Evolutionary conservation across 2,329 filamentous ascomycete species (phyloP), one percentile per base, ranked within the genome.

Genomic region (Hypoxylon sp.): DNA sequence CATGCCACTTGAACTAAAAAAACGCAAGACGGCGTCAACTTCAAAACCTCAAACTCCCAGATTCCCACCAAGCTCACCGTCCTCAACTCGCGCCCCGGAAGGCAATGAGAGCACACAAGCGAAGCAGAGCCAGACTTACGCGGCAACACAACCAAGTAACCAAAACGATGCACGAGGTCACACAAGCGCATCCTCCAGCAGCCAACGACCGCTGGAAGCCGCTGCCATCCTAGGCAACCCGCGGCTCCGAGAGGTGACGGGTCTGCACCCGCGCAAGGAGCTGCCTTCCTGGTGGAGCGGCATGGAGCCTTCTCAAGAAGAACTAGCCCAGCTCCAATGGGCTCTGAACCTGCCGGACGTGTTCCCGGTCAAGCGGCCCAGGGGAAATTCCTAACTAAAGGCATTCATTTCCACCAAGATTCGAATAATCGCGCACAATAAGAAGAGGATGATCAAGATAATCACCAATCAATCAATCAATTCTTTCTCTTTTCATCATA

Each of bases 211-310:
- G n/a, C 49, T 58, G 12, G 55, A 57, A 21, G 50, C 52, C 7
- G 44, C 40, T 3, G 17, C 51, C 4, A 57, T 62, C 38, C 38
- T 62, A 16, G 51, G 16, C 17, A 40, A 59, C 32, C 54, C 59
- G 4, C 48, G 61, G 6, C 35, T 64, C 7, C 61, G 55, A 8
- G 55, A 62, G 30, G 63, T 61, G 8, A 66, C 63, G 3, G 63
- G 63, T 4, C 7, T 66, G 16, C 48, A 61, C 11, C 60, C 60
- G 6, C 38, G 49, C 9, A 61, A 59, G 19, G n/a, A n/a, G n/a
- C n/a, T n/a, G n/a, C 19, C 53, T 7, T 34, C 41, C 17, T 48
- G 38, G 23, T 61, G 51, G 59, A 44, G 36, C 7, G 51, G 54
- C 5, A 21, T 55, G 19, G 56, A 55, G 4, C 34, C 53, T 2